These are phyloP conservation scores for Acanthamoeba royreba DNA, from an alignment of 208 protist genomes.

Conservation along the genomic window DNA sequence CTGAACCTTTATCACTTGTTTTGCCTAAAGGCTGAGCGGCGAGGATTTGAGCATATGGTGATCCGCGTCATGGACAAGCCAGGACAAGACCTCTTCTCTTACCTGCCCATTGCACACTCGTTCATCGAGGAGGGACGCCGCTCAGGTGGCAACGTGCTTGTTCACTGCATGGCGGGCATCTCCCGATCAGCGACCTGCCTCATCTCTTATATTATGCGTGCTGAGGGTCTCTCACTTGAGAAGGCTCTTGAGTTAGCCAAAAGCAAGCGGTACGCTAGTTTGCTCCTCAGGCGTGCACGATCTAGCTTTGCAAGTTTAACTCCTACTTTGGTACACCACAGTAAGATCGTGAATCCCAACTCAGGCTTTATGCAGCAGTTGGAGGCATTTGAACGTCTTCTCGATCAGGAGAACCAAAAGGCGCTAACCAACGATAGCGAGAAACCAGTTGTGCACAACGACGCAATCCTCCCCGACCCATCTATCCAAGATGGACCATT, in stretches of 20 bases:
- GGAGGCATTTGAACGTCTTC: background rate
- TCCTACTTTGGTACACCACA: no score
- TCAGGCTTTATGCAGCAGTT: background rate
- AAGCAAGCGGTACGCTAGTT: background rate
- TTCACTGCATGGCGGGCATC: slow-evolving; percentile 1
- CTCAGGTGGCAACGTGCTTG: background rate
- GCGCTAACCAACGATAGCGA: background rate
- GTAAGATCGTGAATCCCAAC: background rate
- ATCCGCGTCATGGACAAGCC: background rate
- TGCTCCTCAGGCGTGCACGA: no score
- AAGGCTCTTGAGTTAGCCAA: background rate
- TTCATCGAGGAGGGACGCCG: background rate
- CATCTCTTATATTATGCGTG: slow-evolving; percentile 7
- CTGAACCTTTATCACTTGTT: no score
- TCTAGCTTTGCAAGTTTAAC: no score
- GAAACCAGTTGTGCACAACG: background rate
- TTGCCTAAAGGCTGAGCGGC: background rate
- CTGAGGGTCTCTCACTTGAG: background rate
- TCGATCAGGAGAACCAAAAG: background rate
- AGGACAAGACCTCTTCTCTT: background rate
- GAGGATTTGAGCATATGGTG: background rate
- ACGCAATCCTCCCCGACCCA: no score
- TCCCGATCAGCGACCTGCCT: background rate
- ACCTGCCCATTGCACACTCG: background rate
- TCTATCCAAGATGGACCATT: no score